Evolutionary conservation across 495 filamentous ascomycete species (phyloP).

Genomic region (Penicillium egyptiacum): DNA sequence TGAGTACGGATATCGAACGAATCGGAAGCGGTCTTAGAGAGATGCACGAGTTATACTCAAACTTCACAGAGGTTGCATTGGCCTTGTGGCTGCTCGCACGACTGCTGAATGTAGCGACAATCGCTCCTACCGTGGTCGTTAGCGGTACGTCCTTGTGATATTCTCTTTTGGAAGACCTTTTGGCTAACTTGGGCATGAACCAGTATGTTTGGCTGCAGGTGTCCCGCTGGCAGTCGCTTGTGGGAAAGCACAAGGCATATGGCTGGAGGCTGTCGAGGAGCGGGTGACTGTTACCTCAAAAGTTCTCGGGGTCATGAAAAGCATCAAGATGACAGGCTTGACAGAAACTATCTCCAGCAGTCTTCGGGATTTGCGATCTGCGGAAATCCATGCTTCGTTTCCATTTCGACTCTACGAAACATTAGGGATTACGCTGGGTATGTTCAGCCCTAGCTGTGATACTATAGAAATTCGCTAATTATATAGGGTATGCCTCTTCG

Average conservation of each 20-base stretch:
- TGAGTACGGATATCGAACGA: conserved; percentile 58
- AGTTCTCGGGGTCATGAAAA: conserved; percentile 55
- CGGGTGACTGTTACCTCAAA: conserved; percentile 52
- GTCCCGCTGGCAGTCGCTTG: conserved; percentile 22
- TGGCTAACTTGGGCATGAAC: background rate
- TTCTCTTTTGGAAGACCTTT: background rate
- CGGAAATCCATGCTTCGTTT: conserved; percentile 21
- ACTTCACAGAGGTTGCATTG: conserved; percentile 51
- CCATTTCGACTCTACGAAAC: conserved; percentile 15
- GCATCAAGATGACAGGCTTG: conserved; percentile 59
- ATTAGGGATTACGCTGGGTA: conserved; percentile 20
- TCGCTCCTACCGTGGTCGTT: conserved; percentile 49
- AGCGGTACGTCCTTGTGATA: conserved; percentile 36
- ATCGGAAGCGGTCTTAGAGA: conserved; percentile 35
- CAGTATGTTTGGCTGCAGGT: conserved; percentile 26
- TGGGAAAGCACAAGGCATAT: conserved; percentile 30
- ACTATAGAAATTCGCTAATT: background rate
- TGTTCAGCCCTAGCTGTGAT: background rate
- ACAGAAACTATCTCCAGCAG: conserved; percentile 37
- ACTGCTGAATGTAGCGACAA: conserved; percentile 45
- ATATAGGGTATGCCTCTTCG: conserved; percentile 20
- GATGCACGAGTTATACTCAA: conserved; percentile 53
- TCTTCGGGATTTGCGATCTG: conserved; percentile 28
- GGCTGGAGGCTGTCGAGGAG: conserved; percentile 54
- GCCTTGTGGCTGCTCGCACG: conserved; percentile 53